A percentile compares a stretch with the other conserved stretches of the same genome.
Evolutionary conservation across 805 yeast genomes (phyloP).

Genomic region (Candida pini): DNA sequence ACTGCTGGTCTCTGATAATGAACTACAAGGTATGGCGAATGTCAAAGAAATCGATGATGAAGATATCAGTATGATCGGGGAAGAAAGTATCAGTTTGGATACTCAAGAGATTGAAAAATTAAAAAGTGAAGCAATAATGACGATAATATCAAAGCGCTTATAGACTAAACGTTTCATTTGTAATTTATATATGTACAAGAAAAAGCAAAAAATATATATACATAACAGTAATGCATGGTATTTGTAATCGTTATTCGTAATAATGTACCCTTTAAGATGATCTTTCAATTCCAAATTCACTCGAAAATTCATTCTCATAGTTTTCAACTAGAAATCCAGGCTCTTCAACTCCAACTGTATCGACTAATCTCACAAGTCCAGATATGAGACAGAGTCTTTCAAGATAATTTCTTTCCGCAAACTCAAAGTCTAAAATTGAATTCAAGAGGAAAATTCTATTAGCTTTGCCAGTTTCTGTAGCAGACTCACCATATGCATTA

Average conservation of each 20-base stretch:
- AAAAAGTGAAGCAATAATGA: conserved; percentile 12
- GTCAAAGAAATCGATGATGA: no score
- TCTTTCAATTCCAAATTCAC: no score
- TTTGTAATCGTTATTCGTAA: no score
- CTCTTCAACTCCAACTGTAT: conserved; percentile 19
- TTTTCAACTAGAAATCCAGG: conserved; percentile 9
- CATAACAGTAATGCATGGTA: no score
- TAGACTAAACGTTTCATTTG: no score
- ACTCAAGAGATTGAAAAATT: conserved; percentile 8
- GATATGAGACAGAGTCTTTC: conserved; percentile 24
- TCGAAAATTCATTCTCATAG: conserved; percentile 4
- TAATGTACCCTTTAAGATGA: no score
- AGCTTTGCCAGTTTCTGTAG: not conserved
- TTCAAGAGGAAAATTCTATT: conserved; percentile 15
- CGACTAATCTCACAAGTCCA: conserved; percentile 22
- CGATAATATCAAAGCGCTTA: no score
- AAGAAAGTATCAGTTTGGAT: conserved; percentile 11
- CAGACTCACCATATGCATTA: conserved; percentile 10
- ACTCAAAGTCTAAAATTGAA: conserved; percentile 20
- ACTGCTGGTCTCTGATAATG: conserved; percentile 16
- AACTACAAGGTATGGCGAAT: no score
- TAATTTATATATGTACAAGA: no score
- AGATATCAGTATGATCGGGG: not conserved
- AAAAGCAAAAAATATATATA: not conserved
- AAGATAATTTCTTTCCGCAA: conserved; percentile 26